phyloP scores from a whole-genome alignment of 1,284 basidiomycete species.

The Golubevia pallescens region DNA sequence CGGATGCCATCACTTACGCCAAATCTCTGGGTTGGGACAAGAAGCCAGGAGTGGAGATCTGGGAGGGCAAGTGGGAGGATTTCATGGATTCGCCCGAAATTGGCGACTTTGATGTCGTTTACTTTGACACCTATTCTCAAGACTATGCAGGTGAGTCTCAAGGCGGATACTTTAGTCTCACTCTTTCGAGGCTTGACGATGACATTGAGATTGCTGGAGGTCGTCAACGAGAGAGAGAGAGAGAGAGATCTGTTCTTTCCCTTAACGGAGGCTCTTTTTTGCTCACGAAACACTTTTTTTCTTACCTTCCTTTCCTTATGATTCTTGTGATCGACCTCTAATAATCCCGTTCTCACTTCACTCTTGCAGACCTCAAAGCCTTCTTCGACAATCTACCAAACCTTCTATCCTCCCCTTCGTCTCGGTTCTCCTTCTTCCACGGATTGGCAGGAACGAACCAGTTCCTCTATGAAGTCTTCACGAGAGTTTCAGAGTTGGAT shows the following conservation, averaged over 20 bases:
- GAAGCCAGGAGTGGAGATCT: constrained; percentile 43
- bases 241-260: not conserved
- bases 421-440: constrained; percentile 87
- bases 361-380: constrained; percentile 70
- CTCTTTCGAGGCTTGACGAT: too few species aligned
- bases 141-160: constrained; percentile 73
- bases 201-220: too few species aligned
- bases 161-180: too few species aligned
- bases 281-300: constrained; percentile 2
- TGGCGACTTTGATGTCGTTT: constrained; percentile 80
- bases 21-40: constrained; percentile 24
- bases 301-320: not conserved
- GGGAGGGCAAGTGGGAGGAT: constrained; percentile 68
- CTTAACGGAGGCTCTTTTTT: not conserved
- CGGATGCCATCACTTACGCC: constrained; percentile 47
- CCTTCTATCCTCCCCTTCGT: constrained; percentile 77
- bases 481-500: constrained; percentile 82
- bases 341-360: too few species aligned
- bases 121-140: constrained; percentile 95
- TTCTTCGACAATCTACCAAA: constrained; percentile 86
- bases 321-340: too few species aligned
- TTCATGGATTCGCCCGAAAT: constrained; percentile 72
- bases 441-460: constrained; percentile 91
- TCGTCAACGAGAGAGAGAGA: too few species aligned
- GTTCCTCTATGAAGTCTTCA: constrained; percentile 88